phyloP scores from a whole-genome alignment of 371 early-diverging fungal species.

The Apophysomyces variabilis region DNA sequence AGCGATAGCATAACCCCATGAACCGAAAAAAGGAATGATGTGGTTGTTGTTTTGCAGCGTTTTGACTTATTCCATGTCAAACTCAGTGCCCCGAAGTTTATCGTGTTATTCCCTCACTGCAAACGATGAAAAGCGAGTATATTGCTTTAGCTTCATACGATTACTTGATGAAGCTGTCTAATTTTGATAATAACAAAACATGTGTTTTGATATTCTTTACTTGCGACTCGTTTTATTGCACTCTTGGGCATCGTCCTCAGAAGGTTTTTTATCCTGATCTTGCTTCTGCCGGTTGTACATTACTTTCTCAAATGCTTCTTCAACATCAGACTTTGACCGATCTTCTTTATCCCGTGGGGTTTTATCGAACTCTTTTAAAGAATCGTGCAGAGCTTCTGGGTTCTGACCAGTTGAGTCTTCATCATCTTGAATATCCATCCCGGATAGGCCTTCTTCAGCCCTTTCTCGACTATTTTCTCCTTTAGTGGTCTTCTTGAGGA shows the following conservation, averaged over 20 bases:
- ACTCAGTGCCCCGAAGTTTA: no score
- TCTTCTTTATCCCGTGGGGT: not conserved
- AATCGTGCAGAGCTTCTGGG: not conserved
- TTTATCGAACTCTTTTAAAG: not conserved
- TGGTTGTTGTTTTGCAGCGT: no score
- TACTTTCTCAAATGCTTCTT: slow-evolving; percentile 3
- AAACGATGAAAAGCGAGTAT: no score
- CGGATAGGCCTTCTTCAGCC: not conserved
- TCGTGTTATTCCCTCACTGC: no score
- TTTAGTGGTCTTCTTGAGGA: not conserved
- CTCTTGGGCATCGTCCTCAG: not conserved
- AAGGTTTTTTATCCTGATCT: not conserved
- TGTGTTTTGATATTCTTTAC: not conserved
- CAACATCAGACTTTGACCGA: not conserved
- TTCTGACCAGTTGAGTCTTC: not conserved
- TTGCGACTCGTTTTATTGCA: not conserved
- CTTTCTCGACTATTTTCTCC: not conserved
- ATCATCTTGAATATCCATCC: not conserved
- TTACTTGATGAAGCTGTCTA: no score
- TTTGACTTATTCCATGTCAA: no score
- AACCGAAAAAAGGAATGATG: no score
- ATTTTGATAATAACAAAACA: no score
- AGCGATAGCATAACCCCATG: no score
- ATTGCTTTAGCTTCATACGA: no score
- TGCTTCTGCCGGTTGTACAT: not conserved